Conservation (phyloP, 2,329 filamentous ascomycete genomes). For the Aspergillus uvarum region DNA sequence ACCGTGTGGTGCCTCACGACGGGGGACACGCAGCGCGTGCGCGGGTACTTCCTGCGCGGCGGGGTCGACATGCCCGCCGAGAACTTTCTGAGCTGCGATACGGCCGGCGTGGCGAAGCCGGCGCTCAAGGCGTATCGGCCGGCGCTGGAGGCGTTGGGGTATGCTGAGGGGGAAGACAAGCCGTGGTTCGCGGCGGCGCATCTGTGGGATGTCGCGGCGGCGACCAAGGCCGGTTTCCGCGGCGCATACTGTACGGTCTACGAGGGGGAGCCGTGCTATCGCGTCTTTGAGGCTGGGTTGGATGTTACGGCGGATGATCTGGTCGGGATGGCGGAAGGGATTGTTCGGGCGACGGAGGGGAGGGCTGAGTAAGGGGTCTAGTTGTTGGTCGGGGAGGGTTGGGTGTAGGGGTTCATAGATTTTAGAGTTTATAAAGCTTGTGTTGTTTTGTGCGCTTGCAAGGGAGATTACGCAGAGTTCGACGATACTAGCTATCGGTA, state of each 20-base stretch:
- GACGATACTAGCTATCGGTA: no score
- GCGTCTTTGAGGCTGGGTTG: conserved; percentile 53
- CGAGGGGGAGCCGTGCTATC: conserved; percentile 52
- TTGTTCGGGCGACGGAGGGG: conserved; percentile 14
- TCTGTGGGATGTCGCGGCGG: conserved; percentile 60
- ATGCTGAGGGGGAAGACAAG: conserved; percentile 31
- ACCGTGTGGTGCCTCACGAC: conserved; percentile 57
- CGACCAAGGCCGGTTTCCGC: conserved; percentile 52
- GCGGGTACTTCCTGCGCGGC: conserved; percentile 53
- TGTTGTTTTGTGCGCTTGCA: no score
- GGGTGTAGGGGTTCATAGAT: no score
- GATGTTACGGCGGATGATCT: conserved; percentile 52
- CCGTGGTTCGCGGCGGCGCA: conserved; percentile 60
- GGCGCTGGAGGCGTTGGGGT: conserved; percentile 44
- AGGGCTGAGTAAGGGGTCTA: background rate
- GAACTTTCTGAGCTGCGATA: conserved; percentile 55
- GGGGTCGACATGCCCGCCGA: conserved; percentile 53
- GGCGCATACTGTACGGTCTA: conserved; percentile 56
- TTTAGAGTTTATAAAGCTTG: no score
- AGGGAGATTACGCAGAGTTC: no score
- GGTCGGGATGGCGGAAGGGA: conserved; percentile 49
- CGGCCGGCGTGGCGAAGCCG: conserved; percentile 51
- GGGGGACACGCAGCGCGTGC: conserved; percentile 51
- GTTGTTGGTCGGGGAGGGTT: background rate
- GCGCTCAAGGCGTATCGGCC: conserved; percentile 49